phyloP scores from a whole-genome alignment of 345 rosid species.

The Combretum micranthum region DNA sequence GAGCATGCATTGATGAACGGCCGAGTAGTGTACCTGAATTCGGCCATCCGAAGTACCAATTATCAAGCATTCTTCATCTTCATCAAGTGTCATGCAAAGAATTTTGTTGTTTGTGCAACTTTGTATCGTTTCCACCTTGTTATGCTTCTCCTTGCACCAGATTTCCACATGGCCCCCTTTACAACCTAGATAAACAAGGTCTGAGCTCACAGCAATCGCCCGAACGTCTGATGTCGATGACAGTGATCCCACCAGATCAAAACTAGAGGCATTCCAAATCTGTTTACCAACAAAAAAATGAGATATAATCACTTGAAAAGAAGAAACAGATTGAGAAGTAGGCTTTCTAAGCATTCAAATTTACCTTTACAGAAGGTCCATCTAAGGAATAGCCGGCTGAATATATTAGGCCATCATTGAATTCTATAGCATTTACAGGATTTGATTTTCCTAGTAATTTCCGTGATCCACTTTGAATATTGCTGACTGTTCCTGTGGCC shows the following conservation, averaged over 20 bases:
- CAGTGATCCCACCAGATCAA: slow-evolving; percentile 36
- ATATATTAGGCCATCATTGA: slow-evolving; percentile 41
- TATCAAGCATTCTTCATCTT: slow-evolving; percentile 41
- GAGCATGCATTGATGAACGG: background rate
- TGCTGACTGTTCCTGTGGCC: slow-evolving; percentile 48
- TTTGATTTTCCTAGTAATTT: slow-evolving; percentile 52
- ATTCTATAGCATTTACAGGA: slow-evolving; percentile 43
- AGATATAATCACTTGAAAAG: background rate
- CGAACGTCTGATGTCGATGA: slow-evolving; percentile 36
- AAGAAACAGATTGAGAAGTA: background rate
- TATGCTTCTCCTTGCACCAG: slow-evolving; percentile 56
- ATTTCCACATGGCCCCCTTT: slow-evolving; percentile 53
- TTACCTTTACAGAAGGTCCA: slow-evolving; percentile 58
- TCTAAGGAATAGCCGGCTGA: slow-evolving; percentile 48
- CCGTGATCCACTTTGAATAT: slow-evolving; percentile 51
- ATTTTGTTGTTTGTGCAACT: slow-evolving; percentile 32
- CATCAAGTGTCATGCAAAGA: slow-evolving; percentile 43
- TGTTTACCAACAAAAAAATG: slow-evolving; percentile 13
- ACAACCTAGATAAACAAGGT: slow-evolving; percentile 55
- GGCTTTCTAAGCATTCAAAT: background rate
- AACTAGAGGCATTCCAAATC: slow-evolving; percentile 52
- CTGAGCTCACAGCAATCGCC: slow-evolving; percentile 43
- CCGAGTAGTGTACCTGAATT: slow-evolving; percentile 37
- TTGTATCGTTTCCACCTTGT: slow-evolving; percentile 37
- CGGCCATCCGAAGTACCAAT: slow-evolving; percentile 58